These are phyloP conservation scores for Geotrichum phurueaensis DNA, from an alignment of 1,139 yeast species.

Conservation along the genomic window DNA sequence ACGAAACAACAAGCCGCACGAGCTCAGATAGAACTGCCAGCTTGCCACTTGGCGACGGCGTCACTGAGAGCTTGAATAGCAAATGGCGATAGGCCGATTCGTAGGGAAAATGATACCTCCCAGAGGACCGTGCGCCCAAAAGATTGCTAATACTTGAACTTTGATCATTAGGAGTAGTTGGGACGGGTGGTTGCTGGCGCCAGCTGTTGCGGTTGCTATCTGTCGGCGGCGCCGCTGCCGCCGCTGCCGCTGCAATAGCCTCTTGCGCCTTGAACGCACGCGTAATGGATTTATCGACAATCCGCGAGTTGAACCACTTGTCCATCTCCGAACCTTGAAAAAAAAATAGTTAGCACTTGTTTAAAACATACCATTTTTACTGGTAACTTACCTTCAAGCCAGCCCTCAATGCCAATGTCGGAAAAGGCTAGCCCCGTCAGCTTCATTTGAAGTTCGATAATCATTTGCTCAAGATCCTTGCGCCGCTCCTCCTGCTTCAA, in stretches of 20 bases:
- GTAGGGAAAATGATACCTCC: constrained; percentile 20
- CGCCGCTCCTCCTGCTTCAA: constrained; percentile 34
- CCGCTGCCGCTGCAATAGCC: neutral
- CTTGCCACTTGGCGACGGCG: constrained; percentile 31
- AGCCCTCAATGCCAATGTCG: constrained; percentile 29
- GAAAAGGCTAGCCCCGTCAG: constrained; percentile 29
- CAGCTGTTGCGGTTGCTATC: constrained; percentile 1
- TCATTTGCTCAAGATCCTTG: constrained; percentile 22
- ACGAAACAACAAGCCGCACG: constrained; percentile 30
- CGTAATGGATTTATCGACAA: constrained; percentile 20
- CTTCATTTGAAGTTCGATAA: constrained; percentile 29
- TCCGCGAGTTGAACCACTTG: constrained; percentile 27
- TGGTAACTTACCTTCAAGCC: constrained; percentile 25
- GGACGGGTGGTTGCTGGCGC: neutral
- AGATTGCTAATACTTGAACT: neutral
- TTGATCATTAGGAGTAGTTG: neutral
- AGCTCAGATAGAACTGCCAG: constrained; percentile 30
- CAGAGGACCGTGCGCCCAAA: neutral
- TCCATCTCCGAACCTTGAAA: constrained; percentile 30
- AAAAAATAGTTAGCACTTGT: constrained; percentile 8
- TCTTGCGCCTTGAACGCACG: neutral
- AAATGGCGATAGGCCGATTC: constrained; percentile 28
- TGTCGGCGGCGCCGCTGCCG: neutral
- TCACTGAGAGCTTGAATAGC: constrained; percentile 26
- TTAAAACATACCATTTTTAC: neutral